These are phyloP conservation scores for Globisporangium viniferum DNA, from an alignment of 352 stramenopile species.

Conservation along the genomic window DNA sequence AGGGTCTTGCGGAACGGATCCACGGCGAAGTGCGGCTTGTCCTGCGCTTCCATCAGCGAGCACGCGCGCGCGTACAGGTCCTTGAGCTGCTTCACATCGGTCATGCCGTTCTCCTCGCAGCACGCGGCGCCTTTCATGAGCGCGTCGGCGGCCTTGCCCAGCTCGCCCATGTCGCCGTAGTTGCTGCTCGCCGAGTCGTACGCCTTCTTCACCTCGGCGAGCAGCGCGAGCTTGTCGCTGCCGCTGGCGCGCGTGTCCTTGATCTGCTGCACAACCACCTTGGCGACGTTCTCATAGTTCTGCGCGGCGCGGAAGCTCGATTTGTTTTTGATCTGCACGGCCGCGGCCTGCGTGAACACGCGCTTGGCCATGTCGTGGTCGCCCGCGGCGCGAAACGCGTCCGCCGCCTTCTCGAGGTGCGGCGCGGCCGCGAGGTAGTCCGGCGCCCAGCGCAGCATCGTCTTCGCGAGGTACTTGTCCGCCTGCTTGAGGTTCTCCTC, in stretches of 20 bases:
- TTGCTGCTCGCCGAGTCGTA: constrained; percentile 63
- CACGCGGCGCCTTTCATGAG: constrained; percentile 59
- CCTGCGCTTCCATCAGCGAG: constrained; percentile 72
- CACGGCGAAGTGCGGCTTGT: constrained; percentile 80
- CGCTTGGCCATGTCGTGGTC: constrained; percentile 63
- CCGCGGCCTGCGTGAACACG: constrained; percentile 52
- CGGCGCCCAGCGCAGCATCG: constrained; percentile 68
- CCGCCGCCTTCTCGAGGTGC: constrained; percentile 67
- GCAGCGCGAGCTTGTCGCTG: constrained; percentile 26
- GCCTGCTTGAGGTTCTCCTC: constrained; percentile 46
- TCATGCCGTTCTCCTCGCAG: constrained; percentile 36
- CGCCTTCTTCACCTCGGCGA: constrained; percentile 44
- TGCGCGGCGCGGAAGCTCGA: constrained; percentile 71
- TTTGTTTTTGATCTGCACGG: constrained; percentile 70
- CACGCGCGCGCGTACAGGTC: constrained; percentile 65
- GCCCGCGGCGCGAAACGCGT: constrained; percentile 60
- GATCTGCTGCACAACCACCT: constrained; percentile 65
- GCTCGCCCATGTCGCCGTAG: constrained; percentile 81
- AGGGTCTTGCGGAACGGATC: constrained; percentile 80
- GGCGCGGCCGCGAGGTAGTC: constrained; percentile 73
- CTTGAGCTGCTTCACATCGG: constrained; percentile 42
- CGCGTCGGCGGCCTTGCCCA: constrained; percentile 78
- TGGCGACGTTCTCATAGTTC: constrained; percentile 74
- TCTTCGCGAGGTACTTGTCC: constrained; percentile 49
- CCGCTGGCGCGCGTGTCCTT: constrained; percentile 43